Percentiles rank a stretch among this genome's conserved stretches.
phyloP scores from a whole-genome alignment of 1,284 basidiomycete genomes.

The Takashimella koratensis region DNA sequence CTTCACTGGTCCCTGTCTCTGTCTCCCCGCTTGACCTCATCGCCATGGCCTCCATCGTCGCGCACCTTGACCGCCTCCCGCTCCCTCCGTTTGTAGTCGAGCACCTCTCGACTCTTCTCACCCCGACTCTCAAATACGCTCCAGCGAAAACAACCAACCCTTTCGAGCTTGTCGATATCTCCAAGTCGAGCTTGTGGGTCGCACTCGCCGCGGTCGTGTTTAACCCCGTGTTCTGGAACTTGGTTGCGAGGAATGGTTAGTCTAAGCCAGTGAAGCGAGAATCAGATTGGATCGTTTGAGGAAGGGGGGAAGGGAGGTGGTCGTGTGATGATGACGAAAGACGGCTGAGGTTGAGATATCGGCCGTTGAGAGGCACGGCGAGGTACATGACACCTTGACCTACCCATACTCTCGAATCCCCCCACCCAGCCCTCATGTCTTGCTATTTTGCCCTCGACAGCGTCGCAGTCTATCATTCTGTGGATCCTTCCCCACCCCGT shows the following conservation, averaged over 20 bases:
- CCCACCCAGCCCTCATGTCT: too few species aligned
- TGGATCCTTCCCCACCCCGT: too few species aligned
- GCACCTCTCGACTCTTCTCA: slow-evolving; percentile 10
- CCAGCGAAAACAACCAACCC: neutral
- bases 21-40: neutral
- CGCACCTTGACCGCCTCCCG: slow-evolving; percentile 17
- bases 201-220: slow-evolving; percentile 68
- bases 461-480: too few species aligned
- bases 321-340: neutral
- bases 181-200: slow-evolving; percentile 63
- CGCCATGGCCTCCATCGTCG: slow-evolving; percentile 5
- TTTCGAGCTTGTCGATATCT: slow-evolving; percentile 53
- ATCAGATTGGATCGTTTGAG: too few species aligned
- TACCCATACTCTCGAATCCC: too few species aligned
- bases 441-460: too few species aligned
- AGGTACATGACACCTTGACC: too few species aligned
- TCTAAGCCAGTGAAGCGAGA: too few species aligned
- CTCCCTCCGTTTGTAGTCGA: slow-evolving; percentile 11
- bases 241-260: slow-evolving; percentile 85
- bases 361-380: too few species aligned
- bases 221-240: slow-evolving; percentile 95
- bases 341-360: neutral
- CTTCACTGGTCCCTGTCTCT: neutral
- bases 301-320: neutral
- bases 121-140: slow-evolving; percentile 28